Evolutionary conservation across 192 early-diverging fungal species (phyloP).

Genomic region (Chytriomyces confervae): DNA sequence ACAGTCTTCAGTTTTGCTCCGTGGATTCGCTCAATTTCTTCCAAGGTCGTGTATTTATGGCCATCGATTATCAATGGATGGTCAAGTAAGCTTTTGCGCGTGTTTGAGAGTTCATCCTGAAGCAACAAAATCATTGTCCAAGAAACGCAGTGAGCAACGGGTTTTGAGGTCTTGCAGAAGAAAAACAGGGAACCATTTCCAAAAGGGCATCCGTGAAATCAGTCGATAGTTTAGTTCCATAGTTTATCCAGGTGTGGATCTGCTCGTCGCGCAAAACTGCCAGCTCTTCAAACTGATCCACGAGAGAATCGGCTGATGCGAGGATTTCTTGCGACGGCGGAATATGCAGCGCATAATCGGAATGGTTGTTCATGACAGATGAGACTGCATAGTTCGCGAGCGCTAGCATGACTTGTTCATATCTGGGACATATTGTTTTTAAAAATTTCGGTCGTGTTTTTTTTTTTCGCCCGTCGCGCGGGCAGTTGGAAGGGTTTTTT

Average conservation of each 20-base stretch:
- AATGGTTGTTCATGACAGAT: constrained; percentile 6
- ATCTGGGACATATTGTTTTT: constrained; percentile 13
- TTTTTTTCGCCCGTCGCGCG: too few relatives aligned
- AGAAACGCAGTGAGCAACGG: not conserved
- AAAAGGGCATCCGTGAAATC: constrained; percentile 1
- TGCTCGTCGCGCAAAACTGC: not conserved
- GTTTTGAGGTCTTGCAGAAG: not conserved
- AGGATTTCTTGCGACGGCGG: not conserved
- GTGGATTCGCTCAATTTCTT: constrained; percentile 2
- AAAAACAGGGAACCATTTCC: constrained; percentile 2
- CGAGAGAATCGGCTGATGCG: not conserved
- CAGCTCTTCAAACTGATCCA: not conserved
- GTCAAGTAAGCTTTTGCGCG: not conserved
- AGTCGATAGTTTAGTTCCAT: constrained; percentile 13
- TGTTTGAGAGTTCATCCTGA: not conserved
- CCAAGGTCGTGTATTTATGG: not conserved
- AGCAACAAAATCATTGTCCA: not conserved
- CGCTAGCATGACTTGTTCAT: constrained; percentile 42
- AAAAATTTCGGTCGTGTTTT: not conserved
- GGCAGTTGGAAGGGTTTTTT: too few relatives aligned
- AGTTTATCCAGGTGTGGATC: constrained; percentile 12
- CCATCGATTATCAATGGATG: not conserved
- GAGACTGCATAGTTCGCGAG: constrained; percentile 41
- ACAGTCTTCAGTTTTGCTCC: constrained; percentile 16
- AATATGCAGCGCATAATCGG: not conserved